A percentile compares a stretch with the other conserved stretches of the same genome.
These are phyloP conservation scores for Tolypocladium ophioglossoides DNA, from an alignment of 2,329 filamentous ascomycete species.

Conservation along the genomic window DNA sequence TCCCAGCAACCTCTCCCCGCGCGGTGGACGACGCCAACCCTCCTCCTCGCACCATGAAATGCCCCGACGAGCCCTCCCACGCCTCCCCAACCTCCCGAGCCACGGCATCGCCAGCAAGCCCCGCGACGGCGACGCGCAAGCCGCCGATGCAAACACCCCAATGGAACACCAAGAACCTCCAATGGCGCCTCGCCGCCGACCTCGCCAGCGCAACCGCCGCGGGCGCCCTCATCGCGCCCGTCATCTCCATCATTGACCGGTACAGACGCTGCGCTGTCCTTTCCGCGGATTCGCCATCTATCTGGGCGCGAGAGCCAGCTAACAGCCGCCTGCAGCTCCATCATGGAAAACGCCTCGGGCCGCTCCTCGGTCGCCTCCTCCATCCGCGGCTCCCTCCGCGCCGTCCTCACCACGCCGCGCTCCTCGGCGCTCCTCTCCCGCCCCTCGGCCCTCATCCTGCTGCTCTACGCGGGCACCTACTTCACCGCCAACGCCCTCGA, in stretches of 20 bases:
- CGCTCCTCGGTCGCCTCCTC: slow-evolving; percentile 47
- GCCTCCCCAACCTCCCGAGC: background rate
- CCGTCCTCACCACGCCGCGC: slow-evolving; percentile 50
- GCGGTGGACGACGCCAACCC: background rate
- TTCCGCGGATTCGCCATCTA: slow-evolving; percentile 2
- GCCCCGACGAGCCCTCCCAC: background rate
- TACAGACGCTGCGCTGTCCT: slow-evolving; percentile 23
- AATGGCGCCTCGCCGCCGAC: slow-evolving; percentile 57
- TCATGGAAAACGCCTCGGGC: slow-evolving; percentile 75
- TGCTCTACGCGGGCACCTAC: slow-evolving; percentile 83
- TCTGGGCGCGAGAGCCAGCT: slow-evolving; percentile 1
- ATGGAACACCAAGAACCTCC: slow-evolving; percentile 72
- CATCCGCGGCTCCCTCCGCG: slow-evolving; percentile 44
- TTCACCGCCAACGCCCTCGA: slow-evolving; percentile 81
- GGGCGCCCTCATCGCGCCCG: slow-evolving; percentile 65
- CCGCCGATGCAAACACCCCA: background rate
- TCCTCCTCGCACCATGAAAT: background rate
- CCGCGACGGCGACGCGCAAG: background rate
- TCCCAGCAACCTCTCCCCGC: background rate
- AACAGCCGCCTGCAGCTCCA: slow-evolving; percentile 39
- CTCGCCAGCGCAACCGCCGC: slow-evolving; percentile 58
- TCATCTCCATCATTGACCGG: slow-evolving; percentile 85
- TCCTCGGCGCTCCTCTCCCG: slow-evolving; percentile 46
- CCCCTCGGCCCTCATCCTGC: slow-evolving; percentile 58
- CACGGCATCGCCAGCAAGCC: background rate